These are phyloP conservation scores for Pyrrhoderma lamaoense DNA, from an alignment of 1,284 basidiomycete genomes.

Conservation along the genomic window DNA sequence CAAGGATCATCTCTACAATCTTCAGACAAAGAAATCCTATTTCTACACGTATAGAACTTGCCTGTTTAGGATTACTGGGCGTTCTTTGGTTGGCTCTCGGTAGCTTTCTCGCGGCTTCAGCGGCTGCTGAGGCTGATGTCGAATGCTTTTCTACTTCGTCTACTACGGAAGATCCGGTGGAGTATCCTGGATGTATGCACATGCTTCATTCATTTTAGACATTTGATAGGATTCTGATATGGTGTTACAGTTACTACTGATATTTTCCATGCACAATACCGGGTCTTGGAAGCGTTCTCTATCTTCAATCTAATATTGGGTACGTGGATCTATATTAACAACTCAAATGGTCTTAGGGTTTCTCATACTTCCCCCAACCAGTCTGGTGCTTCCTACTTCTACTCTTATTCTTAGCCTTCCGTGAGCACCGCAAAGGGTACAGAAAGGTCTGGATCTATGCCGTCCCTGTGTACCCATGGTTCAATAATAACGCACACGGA, in stretches of 20 bases:
- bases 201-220: conserved; percentile 4
- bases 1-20: conserved; percentile 58
- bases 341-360: conserved; percentile 9
- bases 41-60: conserved; percentile 68
- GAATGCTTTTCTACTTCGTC: conserved; percentile 64
- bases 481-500: conserved; percentile 31
- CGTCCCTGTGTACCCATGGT: conserved; percentile 68
- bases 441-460: conserved; percentile 67
- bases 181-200: conserved; percentile 53
- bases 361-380: conserved; percentile 25
- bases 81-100: conserved; percentile 75
- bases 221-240: conserved; percentile 16
- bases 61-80: conserved; percentile 60
- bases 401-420: conserved; percentile 56
- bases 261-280: conserved; percentile 76
- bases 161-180: conserved; percentile 42
- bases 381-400: conserved; percentile 56
- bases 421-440: conserved; percentile 57
- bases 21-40: conserved; percentile 64
- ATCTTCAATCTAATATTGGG: conserved; percentile 67
- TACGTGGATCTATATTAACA: conserved; percentile 31
- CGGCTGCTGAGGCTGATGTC: conserved; percentile 68
- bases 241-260: conserved; percentile 48
- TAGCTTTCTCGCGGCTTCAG: conserved; percentile 61
- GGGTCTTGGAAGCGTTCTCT: conserved; percentile 69